These are phyloP conservation scores for Diaporthe sp. DNA, from an alignment of 2,329 filamentous ascomycete genomes.

Conservation along the genomic window DNA sequence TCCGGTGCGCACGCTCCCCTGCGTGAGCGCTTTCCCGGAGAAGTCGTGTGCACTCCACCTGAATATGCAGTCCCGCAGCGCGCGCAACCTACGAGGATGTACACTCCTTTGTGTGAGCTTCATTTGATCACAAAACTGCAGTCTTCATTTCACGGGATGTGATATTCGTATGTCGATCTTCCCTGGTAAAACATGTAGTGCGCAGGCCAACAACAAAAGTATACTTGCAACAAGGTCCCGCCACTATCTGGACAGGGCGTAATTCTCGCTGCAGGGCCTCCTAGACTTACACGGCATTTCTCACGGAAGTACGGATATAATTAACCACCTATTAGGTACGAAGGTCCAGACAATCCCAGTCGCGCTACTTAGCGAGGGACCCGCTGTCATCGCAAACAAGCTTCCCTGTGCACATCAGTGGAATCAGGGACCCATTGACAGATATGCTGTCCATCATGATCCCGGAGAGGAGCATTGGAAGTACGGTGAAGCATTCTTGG, in stretches of 20 bases:
- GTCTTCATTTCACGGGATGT: too few relatives aligned
- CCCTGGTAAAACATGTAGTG: neutral
- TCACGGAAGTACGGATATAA: too few relatives aligned
- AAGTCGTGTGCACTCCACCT: neutral
- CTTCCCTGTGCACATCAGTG: constrained; percentile 4
- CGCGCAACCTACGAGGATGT: too few relatives aligned
- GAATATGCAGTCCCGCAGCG: neutral
- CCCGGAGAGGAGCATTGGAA: neutral
- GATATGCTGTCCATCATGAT: neutral
- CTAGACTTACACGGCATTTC: too few relatives aligned
- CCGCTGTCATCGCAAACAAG: neutral
- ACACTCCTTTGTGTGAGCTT: neutral
- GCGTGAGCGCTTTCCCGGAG: neutral
- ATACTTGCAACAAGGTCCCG: neutral
- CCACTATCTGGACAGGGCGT: neutral
- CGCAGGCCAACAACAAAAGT: too few relatives aligned
- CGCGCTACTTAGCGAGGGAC: neutral
- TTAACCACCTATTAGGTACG: too few relatives aligned
- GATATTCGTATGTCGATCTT: neutral
- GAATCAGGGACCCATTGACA: neutral
- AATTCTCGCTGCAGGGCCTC: neutral
- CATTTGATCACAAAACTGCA: neutral
- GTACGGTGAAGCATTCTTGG: neutral
- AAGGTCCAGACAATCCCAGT: neutral
- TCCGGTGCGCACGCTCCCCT: neutral